Evolutionary conservation across 2,329 filamentous ascomycete species (phyloP), one percentile per base, ranked within the genome.

Genomic region (Tolypocladium tundrense): DNA sequence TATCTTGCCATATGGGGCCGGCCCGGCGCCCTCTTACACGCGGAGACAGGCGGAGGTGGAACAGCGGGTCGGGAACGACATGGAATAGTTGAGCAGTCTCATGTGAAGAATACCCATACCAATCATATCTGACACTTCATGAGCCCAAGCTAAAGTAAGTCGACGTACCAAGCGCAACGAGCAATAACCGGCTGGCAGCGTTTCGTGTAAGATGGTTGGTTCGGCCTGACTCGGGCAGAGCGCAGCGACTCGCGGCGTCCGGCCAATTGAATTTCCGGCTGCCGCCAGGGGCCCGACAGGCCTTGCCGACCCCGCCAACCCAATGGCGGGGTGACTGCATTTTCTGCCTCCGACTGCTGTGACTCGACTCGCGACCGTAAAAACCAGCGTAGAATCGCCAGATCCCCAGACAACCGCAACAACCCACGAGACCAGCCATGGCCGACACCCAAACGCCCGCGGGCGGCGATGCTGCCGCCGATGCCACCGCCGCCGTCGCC

Each of bases 401-500:
- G 2, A 19, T 42, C 53, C 2, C 19, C 35, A 19, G 7, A n/a
- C 39, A 41, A n/a, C 53, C 7, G 39, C 6, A 19, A 9, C 31
- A 33, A 35, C 31, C 16, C 45, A 52, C 48, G 48, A 37, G 48
- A 50, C 2, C 37, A 54, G 62, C 41, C 57, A 73, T 73, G 72
- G 63, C 70, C 45, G 70, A 73, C 62, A 68, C 68, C 39, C 65
- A 65, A 53, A 60, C 67, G 54, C 56, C 68, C 58, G 54, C 70
- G 59, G 69, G 67, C 61, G 67, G 69, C 59, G 68, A 71, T 63
- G 70, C 75, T 52, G 75, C 76, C 57, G 76, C 76, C 62, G 80
- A 82, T 63, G 74, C 76, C 67, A 70, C 85, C 62, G 82, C 81
- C 65, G 74, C 76, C 66, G 73, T 87, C 64, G 82, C 82, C 69